Evolutionary conservation across 805 yeast genomes (phyloP), one percentile per base, ranked within the genome.

Genomic region (Metschnikowia cubensis): DNA sequence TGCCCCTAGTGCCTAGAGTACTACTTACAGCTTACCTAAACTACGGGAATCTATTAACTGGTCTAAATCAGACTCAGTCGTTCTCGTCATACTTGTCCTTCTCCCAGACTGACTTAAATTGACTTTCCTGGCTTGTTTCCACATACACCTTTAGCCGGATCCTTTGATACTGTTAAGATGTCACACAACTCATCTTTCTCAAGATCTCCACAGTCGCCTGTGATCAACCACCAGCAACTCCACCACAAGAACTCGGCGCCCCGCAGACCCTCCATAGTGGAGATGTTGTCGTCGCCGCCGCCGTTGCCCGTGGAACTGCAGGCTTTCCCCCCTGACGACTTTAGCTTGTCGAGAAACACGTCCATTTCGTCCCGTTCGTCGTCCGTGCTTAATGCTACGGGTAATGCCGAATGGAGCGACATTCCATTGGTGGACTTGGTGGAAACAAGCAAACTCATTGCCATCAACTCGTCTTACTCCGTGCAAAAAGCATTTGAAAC

Each of bases 401-500:
- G 50, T 17, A 38, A 45, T 29, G 33, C 61, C 15, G 89, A 86
- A 57, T 89, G 96, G 95, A 81, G 81, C 60, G 86, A 84, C 53
- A 80, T 88, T 20, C 80, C 77, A 37, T 73, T 94, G 53, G 67
- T 78, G 13, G 94, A 88, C 57, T 75, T 94, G 58, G 84, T 90
- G 37, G 95, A 89, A 67, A 75, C 79, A 40, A 90, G 86, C 56
- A 85, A 87, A 64, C 76, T 94, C 58, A 80, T 91, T 44, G 76
- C 83, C 38, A 83, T 90, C 55, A 79, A 80, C 53, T 81, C 84
- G 2, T 69, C 80, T 5, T 73, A 81, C 34, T 82, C 96, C 3
- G 95, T 92, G 20, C 97, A 92, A 66, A 77, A 82, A 49, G 97
- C 98, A 2, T 94, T 88, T 70, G 89, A 90, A 60, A 83, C 85